Evolutionary conservation across 2,329 filamentous ascomycete genomes (phyloP).

Genomic region (Beauveria rudraprayagi): DNA sequence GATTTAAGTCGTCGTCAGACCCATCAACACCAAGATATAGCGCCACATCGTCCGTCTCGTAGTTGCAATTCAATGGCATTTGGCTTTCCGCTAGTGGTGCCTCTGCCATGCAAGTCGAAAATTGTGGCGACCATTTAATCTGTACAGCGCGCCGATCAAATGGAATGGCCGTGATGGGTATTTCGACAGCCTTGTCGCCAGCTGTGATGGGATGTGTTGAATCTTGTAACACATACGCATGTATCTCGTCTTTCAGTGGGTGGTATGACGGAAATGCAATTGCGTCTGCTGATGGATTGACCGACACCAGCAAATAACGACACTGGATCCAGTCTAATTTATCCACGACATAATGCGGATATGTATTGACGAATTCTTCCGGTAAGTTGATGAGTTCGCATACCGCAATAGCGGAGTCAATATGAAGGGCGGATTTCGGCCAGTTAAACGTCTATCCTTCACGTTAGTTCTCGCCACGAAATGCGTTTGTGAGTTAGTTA

Average conservation of each 20-base stretch:
- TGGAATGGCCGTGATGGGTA: conserved; percentile 23
- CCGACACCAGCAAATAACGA: conserved; percentile 63
- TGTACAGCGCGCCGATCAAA: not conserved
- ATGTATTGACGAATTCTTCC: conserved; percentile 43
- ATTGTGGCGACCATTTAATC: too few relatives aligned
- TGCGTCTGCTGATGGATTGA: conserved; percentile 12
- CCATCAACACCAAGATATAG: not conserved
- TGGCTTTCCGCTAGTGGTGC: too few relatives aligned
- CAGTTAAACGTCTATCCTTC: conserved; percentile 34
- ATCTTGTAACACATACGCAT: conserved; percentile 22
- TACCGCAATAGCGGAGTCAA: conserved; percentile 57
- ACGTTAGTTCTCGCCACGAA: too few relatives aligned
- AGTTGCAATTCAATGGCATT: not conserved
- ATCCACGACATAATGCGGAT: conserved; percentile 62
- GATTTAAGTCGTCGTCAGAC: not conserved
- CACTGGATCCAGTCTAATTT: conserved; percentile 84
- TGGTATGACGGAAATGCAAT: conserved; percentile 12
- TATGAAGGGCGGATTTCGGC: conserved; percentile 57
- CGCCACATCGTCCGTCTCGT: not conserved
- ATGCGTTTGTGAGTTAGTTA: too few relatives aligned
- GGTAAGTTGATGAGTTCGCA: conserved; percentile 81
- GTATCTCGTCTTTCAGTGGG: not conserved
- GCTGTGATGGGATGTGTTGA: conserved; percentile 9
- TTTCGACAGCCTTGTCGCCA: not conserved
- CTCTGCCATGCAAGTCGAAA: not conserved